These are phyloP conservation scores for Moniliophthora roreri DNA, from an alignment of 1,284 basidiomycete species.

Conservation along the genomic window DNA sequence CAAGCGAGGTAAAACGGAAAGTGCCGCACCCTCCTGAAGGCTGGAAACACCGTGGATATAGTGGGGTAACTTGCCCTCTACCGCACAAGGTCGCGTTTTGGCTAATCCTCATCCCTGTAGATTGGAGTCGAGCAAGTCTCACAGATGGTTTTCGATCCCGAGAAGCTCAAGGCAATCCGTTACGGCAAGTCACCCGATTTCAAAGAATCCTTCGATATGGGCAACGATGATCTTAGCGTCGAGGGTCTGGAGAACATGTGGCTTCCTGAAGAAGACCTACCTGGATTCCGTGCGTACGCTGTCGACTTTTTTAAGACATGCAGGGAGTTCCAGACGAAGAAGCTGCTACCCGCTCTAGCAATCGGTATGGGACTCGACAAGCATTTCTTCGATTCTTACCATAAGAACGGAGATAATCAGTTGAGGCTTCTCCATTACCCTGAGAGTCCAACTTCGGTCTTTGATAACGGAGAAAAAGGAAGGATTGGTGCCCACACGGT, in stretches of 20 bases:
- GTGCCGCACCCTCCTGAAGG: constrained; percentile 59
- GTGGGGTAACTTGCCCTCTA: too few relatives aligned
- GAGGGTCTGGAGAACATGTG: constrained; percentile 58
- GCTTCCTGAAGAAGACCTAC: constrained; percentile 54
- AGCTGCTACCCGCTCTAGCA: constrained; percentile 47
- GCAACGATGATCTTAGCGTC: constrained; percentile 44
- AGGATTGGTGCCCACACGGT: constrained; percentile 15
- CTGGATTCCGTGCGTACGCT: constrained; percentile 52
- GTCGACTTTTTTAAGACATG: constrained; percentile 51
- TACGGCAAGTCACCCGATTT: constrained; percentile 40
- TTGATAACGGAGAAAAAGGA: constrained; percentile 14
- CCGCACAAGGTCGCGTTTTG: too few relatives aligned
- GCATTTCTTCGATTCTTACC: constrained; percentile 46
- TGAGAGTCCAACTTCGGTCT: constrained; percentile 25
- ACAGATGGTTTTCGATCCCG: constrained; percentile 41
- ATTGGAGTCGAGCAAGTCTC: constrained; percentile 45
- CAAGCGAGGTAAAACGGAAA: constrained; percentile 49
- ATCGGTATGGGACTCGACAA: constrained; percentile 46
- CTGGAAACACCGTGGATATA: constrained; percentile 48
- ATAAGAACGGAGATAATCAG: constrained; percentile 53
- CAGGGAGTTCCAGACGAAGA: constrained; percentile 40
- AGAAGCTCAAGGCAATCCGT: constrained; percentile 34
- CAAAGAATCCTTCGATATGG: constrained; percentile 60
- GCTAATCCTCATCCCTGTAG: too few relatives aligned
- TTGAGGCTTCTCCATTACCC: constrained; percentile 61